Conservation (phyloP, 2,329 filamentous ascomycete genomes). For the Neonectria magnoliae region DNA sequence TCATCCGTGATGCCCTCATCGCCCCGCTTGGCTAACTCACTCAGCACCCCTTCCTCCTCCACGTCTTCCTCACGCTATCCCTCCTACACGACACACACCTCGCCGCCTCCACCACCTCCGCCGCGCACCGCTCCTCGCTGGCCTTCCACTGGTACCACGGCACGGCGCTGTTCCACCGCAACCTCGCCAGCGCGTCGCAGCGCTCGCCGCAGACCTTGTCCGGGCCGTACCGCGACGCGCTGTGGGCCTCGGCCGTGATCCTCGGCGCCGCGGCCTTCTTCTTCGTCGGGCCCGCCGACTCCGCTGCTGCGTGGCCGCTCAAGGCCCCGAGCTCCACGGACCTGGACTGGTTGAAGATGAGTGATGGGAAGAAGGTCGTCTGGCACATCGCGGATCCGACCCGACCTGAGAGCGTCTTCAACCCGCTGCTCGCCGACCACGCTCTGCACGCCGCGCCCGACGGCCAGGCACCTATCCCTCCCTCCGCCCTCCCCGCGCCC, state of each 20-base stretch:
- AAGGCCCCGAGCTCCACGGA: constrained; percentile 53
- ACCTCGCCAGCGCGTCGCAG: constrained; percentile 47
- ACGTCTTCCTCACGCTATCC: constrained; percentile 62
- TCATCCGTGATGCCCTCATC: not conserved
- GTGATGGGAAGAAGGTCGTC: constrained; percentile 64
- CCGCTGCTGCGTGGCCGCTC: constrained; percentile 66
- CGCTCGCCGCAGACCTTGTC: constrained; percentile 42
- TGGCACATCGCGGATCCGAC: constrained; percentile 62
- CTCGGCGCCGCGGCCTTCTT: constrained; percentile 58
- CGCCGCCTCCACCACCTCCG: constrained; percentile 23
- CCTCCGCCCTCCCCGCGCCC: constrained; percentile 42
- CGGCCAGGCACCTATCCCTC: constrained; percentile 22
- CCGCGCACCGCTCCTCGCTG: constrained; percentile 46
- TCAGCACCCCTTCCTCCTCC: constrained; percentile 63
- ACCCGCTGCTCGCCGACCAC: constrained; percentile 35
- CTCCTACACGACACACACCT: constrained; percentile 63
- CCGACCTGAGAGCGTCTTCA: constrained; percentile 59
- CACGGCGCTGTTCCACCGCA: constrained; percentile 55
- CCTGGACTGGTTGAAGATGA: constrained; percentile 68
- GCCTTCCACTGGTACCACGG: constrained; percentile 59
- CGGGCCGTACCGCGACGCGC: constrained; percentile 54
- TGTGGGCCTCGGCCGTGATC: constrained; percentile 59
- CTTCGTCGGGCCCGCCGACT: constrained; percentile 52
- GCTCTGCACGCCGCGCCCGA: constrained; percentile 16
- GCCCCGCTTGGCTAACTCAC: constrained; percentile 20